These are phyloP conservation scores for Aureobasidium melanogenum DNA, from an alignment of 2,329 filamentous ascomycete species.

Conservation along the genomic window DNA sequence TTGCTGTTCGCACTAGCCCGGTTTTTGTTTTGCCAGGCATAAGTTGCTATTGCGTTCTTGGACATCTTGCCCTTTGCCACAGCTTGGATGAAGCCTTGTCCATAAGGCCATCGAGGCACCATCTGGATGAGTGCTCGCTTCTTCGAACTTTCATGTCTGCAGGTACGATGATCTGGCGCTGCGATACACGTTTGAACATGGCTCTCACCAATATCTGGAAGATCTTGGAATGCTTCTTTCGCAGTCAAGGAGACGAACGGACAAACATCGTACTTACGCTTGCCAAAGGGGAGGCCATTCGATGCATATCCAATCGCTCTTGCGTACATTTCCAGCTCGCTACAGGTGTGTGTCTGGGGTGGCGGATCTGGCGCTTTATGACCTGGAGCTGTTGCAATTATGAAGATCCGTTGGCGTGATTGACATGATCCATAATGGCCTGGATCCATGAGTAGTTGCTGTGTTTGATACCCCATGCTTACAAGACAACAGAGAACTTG, in stretches of 20 bases:
- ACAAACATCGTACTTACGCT: constrained; percentile 42
- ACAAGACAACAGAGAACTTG: constrained; percentile 66
- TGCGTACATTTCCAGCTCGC: background rate
- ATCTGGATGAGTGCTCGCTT: constrained; percentile 41
- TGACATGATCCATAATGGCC: constrained; percentile 62
- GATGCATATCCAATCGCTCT: constrained; percentile 52
- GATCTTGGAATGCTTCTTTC: constrained; percentile 45
- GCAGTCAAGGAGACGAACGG: constrained; percentile 53
- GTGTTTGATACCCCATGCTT: constrained; percentile 67
- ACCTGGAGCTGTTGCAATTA: constrained; percentile 62
- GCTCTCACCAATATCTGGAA: constrained; percentile 55
- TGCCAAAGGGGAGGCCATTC: constrained; percentile 53
- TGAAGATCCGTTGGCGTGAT: constrained; percentile 57
- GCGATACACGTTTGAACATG: constrained; percentile 53
- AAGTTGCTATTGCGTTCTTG: background rate
- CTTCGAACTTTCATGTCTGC: constrained; percentile 30
- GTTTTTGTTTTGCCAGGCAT: constrained; percentile 16
- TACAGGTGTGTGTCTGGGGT: constrained; percentile 48
- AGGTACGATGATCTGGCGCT: constrained; percentile 59
- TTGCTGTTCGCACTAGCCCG: constrained; percentile 27
- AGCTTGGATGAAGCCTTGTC: constrained; percentile 23
- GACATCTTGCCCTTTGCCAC: constrained; percentile 12
- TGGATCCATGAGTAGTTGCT: constrained; percentile 59
- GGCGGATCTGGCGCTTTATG: constrained; percentile 49
- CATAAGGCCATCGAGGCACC: constrained; percentile 50